Evolutionary conservation across 495 filamentous ascomycete species (phyloP), one percentile per base, ranked within the genome.

Genomic region (Oleoguttula mirabilis): DNA sequence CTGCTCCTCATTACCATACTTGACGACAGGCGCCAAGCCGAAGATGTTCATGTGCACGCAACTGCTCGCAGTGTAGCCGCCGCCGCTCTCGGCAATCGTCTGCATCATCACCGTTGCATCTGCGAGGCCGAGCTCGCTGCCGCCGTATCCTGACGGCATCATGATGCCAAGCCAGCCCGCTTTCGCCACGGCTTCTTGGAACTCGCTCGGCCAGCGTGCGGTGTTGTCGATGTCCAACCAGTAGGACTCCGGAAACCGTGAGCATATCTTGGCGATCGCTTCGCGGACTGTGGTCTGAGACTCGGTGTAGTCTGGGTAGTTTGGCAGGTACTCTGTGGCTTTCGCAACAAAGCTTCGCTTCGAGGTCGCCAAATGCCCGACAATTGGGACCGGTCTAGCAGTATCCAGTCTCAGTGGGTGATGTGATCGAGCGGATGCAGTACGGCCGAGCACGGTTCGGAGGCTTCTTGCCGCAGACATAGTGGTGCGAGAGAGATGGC

Each of bases 81-180:
- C 55, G 7, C 55, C 55, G 23, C 37, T 44, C 37, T 58, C 55
- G 23, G 55, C 42, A 21, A 58, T 53, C 10, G 55, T 58, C 41
- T 58, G 55, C 52, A 58, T 53, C 55, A 58, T 58, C 2, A 51
- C 42, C 10, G 55, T 52, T 2, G 55, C 55, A 24, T 58, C 52
- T 14, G 46, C 21, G 14, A 58, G 34, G 0, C 55, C 55, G 4
- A 58, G 43, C 23, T 56, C 53, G 36, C 54, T 54, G 4, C 55
- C 55, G 3, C 55, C 55, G 34, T 55, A 56, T 20, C 37, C 47
- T 7, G 48, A 39, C 11, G 55, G 55, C 48, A 58, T 53, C 36
- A 48, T 50, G 21, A 58, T 56, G 0, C 55, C 55, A 10, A 58
- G 43, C 55, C 55, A 58, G 3, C 55, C 55, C 25, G 47, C 53